Base-by-base conservation (phyloP, 1,284 basidiomycete genomes). In the Kwoniella shivajii region DNA sequence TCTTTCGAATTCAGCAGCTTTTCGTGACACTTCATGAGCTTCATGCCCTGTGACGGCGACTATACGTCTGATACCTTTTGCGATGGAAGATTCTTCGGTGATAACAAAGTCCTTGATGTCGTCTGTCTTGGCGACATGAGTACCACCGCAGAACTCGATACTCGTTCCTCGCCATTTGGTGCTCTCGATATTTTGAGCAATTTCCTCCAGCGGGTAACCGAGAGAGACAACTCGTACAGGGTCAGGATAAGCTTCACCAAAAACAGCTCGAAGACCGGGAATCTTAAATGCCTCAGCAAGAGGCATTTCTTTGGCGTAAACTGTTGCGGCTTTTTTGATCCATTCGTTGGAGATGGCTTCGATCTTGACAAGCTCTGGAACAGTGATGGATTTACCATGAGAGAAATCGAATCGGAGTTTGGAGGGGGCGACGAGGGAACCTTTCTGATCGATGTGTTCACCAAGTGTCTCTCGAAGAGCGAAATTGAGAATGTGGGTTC, bases 341-440 rank as follows among this genome's bases (percentile, higher is more conserved):
- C 93, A 99, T 54, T 90, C 88, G 64, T 88, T 82, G 69, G 86
- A 89, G 78, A 92, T 86, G 6, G 78, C 77, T 78, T 98, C 94
- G 66, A 99, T 94, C 78, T 88, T 87, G 44, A 79, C 73, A 41
- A 99, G 82, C 57, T 98, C 94, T 1, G 84, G 75, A 0, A 85
- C 74, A 16, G 84, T 75, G 60, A 98, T 89, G 60, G 88, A 87
- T 11, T 91, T 84, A 79, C 96, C 97, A 82, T 99, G 94, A 26
- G 91, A 94, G 78, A 99, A 99, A 78, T 99, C 96, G 80, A 99
- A 99, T 24, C 96, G 90, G 30, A 99, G 84, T 78, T 97, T 97
- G 47, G 87, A 87, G 0, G 92, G 91, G 1, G 95, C 92, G 50
- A 99, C 96, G 34, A 99, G 86, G 7, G 96, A 99, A 18, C 96